Conservation (phyloP, 106 monocot species). For the Dendrobium chrysotoxum region DNA sequence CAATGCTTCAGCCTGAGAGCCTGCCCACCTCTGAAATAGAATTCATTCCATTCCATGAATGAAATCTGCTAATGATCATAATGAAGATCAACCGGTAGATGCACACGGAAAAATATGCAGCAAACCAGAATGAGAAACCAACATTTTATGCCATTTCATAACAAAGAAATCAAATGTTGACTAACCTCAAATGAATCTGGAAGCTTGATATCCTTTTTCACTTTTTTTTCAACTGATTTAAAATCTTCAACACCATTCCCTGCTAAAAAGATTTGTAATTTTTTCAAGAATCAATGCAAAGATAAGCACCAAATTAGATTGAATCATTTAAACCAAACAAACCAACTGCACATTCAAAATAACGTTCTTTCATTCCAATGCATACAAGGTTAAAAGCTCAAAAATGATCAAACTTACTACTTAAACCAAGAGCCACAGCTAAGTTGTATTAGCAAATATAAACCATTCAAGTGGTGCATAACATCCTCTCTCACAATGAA, state of each 20-base stretch:
- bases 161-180: not conserved
- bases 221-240: not conserved
- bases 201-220: not conserved
- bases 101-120: not conserved
- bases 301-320: not conserved
- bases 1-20: not conserved
- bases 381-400: not conserved
- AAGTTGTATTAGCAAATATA: too few species aligned
- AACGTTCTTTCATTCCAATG: not conserved
- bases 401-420: not conserved
- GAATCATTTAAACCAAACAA: not conserved
- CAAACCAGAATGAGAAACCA: not conserved
- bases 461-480: not conserved
- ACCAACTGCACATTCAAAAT: not conserved
- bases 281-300: not conserved
- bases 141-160: not conserved
- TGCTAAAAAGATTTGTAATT: not conserved
- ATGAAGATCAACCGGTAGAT: not conserved
- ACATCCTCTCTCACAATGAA: not conserved
- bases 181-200: constrained; percentile 5
- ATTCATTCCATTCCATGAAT: not conserved
- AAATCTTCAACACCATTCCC: not conserved
- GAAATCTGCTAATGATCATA: not conserved
- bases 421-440: not conserved
- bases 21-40: not conserved